A percentile compares a stretch with the other conserved stretches of the same genome.
phyloP scores from a whole-genome alignment of 1,284 basidiomycete genomes.

The Apiotrichum laibachii region DNA sequence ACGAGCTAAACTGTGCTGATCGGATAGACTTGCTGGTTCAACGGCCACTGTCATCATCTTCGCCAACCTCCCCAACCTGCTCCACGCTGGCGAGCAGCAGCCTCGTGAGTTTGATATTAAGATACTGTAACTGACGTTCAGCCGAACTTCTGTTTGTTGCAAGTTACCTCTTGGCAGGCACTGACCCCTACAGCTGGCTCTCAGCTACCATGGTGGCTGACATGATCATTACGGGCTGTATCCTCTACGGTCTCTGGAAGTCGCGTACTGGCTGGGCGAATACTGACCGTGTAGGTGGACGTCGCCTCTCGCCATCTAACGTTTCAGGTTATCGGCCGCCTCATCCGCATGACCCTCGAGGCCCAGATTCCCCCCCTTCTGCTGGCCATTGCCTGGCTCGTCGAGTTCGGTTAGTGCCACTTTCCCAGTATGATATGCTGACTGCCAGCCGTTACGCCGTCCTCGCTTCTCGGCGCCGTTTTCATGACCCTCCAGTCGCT shows the following conservation, averaged over 20 bases:
- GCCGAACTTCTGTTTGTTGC: constrained; percentile 1
- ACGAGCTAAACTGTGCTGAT: too few relatives aligned
- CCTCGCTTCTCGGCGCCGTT: constrained; percentile 29
- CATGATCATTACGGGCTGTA: constrained; percentile 29
- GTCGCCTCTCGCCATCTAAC: neutral
- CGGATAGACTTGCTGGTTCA: too few relatives aligned
- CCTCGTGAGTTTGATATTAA: neutral
- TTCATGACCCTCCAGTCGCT: constrained; percentile 32
- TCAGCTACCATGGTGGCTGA: constrained; percentile 28
- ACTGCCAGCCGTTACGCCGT: constrained; percentile 14
- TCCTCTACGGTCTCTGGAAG: constrained; percentile 27
- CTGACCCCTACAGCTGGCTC: constrained; percentile 21
- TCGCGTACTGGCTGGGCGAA: constrained; percentile 35
- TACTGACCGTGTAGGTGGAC: constrained; percentile 26
- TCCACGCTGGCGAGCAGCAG: neutral
- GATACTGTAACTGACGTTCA: neutral
- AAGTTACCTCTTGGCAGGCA: too few relatives aligned
- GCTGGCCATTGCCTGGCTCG: constrained; percentile 29
- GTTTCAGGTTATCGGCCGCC: constrained; percentile 24
- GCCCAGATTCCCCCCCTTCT: constrained; percentile 34
- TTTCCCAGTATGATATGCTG: too few relatives aligned
- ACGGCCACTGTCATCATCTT: neutral
- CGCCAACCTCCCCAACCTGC: neutral
- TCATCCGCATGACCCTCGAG: constrained; percentile 37
- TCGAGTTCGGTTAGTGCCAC: constrained; percentile 25